Conservation (phyloP, 371 early-diverging fungal species). For the Spraguea lophii region DNA sequence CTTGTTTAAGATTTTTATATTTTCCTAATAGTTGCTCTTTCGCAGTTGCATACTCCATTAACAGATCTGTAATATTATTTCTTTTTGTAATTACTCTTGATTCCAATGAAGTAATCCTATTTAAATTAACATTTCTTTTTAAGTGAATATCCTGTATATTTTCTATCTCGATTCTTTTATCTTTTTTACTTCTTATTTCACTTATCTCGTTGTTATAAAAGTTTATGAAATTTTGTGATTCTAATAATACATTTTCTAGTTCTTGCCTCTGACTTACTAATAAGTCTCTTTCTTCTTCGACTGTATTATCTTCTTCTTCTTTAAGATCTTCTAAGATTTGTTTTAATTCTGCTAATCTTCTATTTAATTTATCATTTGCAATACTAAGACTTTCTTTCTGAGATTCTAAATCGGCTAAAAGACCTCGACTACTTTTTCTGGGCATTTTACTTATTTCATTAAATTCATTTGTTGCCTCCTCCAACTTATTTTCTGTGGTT, state of each 20-base stretch:
- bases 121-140: neutral
- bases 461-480: slow-evolving; percentile 1
- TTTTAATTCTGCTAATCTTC: neutral
- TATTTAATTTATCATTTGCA: neutral
- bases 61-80: neutral
- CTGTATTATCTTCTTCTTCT: neutral
- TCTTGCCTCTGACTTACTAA: slow-evolving; percentile 7
- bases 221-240: slow-evolving; percentile 6
- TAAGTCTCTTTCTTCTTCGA: neutral
- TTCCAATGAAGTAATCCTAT: too few species aligned
- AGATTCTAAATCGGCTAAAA: neutral
- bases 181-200: slow-evolving; percentile 1
- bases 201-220: neutral
- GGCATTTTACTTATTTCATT: neutral
- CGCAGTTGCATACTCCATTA: neutral
- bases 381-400: neutral
- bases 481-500: slow-evolving; percentile 10
- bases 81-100: neutral
- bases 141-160: neutral
- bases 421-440: neutral
- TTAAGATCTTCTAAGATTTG: neutral
- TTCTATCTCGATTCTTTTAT: slow-evolving; percentile 7
- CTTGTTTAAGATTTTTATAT: neutral
- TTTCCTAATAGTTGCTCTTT: neutral
- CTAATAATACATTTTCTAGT: neutral